Percentiles rank a stretch among this genome's conserved stretches.
phyloP scores from a whole-genome alignment of 2,329 filamentous ascomycete genomes.

The Penicillium nordicum region DNA sequence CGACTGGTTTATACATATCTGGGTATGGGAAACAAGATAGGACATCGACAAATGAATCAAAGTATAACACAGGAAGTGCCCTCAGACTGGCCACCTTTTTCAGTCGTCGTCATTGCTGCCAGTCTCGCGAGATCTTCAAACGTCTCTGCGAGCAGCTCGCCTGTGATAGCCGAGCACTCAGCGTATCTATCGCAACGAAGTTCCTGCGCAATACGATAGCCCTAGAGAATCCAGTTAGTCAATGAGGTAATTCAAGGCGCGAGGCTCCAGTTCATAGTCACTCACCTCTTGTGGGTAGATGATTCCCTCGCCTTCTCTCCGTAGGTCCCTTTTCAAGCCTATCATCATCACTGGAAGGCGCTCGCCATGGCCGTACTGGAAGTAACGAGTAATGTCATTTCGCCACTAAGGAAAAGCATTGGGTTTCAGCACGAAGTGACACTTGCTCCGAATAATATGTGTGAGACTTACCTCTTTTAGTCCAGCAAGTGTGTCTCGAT shows the following conservation, averaged over 20 bases:
- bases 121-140: slow-evolving; percentile 60
- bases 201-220: slow-evolving; percentile 57
- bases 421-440: not conserved
- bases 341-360: slow-evolving; percentile 57
- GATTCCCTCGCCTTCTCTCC: slow-evolving; percentile 45
- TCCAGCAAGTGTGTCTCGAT: slow-evolving; percentile 49
- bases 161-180: slow-evolving; percentile 60
- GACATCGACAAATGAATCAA: slow-evolving; percentile 24
- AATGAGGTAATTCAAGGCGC: not conserved
- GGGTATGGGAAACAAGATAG: slow-evolving; percentile 2
- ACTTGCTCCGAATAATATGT: not conserved
- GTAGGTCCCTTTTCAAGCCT: slow-evolving; percentile 57
- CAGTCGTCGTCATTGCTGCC: slow-evolving; percentile 57
- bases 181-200: slow-evolving; percentile 61
- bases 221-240: slow-evolving; percentile 36
- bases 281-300: slow-evolving; percentile 44
- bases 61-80: slow-evolving; percentile 41
- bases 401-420: slow-evolving; percentile 36
- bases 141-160: slow-evolving; percentile 57
- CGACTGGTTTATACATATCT: not conserved
- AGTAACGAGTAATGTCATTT: slow-evolving; percentile 46
- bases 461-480: slow-evolving; percentile 39
- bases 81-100: slow-evolving; percentile 49
- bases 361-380: slow-evolving; percentile 46
- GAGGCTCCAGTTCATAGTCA: slow-evolving; percentile 29